These are phyloP conservation scores for Boletus speciosus DNA, from an alignment of 768 basidiomycete genomes.

Conservation along the genomic window DNA sequence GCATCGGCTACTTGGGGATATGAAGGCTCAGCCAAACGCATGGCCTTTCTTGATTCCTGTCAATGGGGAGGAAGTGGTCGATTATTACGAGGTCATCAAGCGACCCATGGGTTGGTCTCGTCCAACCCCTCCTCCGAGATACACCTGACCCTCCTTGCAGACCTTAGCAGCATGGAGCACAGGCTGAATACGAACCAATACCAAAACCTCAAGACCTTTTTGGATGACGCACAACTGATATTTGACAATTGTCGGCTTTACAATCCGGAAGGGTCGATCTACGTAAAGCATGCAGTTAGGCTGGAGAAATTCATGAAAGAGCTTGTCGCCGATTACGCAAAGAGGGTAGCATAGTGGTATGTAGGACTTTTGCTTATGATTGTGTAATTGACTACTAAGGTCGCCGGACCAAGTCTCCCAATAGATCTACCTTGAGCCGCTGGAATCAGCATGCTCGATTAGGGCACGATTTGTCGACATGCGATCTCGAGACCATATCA, in stretches of 20 bases:
- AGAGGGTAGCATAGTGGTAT: constrained; percentile 14
- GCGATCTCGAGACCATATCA: no score
- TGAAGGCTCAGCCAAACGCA: constrained; percentile 71
- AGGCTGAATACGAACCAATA: constrained; percentile 92
- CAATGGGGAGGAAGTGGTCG: constrained; percentile 69
- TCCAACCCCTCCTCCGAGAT: not conserved
- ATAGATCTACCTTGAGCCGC: not conserved
- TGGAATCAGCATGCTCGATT: not conserved
- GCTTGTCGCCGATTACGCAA: constrained; percentile 33
- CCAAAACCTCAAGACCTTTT: constrained; percentile 64
- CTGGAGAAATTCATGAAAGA: constrained; percentile 77
- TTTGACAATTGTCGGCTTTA: constrained; percentile 88
- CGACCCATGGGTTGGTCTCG: constrained; percentile 82
- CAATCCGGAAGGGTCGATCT: constrained; percentile 78
- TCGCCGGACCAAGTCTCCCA: not conserved
- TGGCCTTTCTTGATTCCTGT: constrained; percentile 92
- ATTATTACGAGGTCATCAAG: constrained; percentile 88
- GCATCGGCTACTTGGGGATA: constrained; percentile 72
- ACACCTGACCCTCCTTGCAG: constrained; percentile 36
- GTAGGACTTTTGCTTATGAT: not conserved
- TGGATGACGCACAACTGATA: constrained; percentile 77
- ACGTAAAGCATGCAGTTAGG: constrained; percentile 80
- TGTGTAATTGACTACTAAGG: not conserved
- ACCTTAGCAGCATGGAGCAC: constrained; percentile 82
- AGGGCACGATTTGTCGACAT: no score